Evolutionary conservation across 202 grass and related monocot genomes (phyloP).

Genomic region (Elaeis oleifera): DNA sequence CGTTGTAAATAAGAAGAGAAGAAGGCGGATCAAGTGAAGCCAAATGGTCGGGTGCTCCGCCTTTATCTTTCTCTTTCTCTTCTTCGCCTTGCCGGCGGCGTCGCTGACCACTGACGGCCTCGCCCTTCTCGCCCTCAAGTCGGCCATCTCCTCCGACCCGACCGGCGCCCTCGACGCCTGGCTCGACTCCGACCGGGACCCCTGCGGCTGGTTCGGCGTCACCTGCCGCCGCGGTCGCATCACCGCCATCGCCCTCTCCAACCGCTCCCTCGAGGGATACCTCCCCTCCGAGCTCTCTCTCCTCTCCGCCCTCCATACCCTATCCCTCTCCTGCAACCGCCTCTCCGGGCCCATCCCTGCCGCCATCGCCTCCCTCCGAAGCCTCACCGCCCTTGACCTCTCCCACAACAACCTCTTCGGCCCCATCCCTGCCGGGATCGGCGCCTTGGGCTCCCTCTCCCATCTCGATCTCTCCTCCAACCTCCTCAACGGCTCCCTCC

Average conservation of each 20-base stretch:
- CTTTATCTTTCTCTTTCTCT: conserved; percentile 17
- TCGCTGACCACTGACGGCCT: conserved; percentile 79
- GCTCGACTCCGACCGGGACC: conserved; percentile 64
- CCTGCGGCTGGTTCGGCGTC: conserved; percentile 74
- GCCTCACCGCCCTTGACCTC: conserved; percentile 50
- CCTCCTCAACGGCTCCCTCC: conserved; percentile 58
- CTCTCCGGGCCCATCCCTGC: conserved; percentile 71
- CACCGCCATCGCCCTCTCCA: conserved; percentile 42
- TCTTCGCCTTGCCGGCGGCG: not conserved
- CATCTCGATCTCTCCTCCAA: conserved; percentile 80
- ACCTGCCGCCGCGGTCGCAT: conserved; percentile 47
- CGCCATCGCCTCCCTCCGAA: conserved; percentile 46
- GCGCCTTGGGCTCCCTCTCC: conserved; percentile 32
- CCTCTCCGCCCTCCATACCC: conserved; percentile 46
- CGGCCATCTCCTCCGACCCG: conserved; percentile 66
- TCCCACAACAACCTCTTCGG: conserved; percentile 66
- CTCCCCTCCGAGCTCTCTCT: conserved; percentile 91
- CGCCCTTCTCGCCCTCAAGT: conserved; percentile 85
- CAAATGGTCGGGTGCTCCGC: not conserved
- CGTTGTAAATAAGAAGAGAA: not conserved
- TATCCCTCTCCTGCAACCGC: conserved; percentile 48
- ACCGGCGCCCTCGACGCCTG: conserved; percentile 38
- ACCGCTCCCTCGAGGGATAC: conserved; percentile 73
- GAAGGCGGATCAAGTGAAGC: conserved; percentile 8
- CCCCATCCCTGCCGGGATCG: conserved; percentile 43